These are phyloP conservation scores for Aspergillus indologenus DNA, from an alignment of 495 filamentous ascomycete species.

Conservation along the genomic window DNA sequence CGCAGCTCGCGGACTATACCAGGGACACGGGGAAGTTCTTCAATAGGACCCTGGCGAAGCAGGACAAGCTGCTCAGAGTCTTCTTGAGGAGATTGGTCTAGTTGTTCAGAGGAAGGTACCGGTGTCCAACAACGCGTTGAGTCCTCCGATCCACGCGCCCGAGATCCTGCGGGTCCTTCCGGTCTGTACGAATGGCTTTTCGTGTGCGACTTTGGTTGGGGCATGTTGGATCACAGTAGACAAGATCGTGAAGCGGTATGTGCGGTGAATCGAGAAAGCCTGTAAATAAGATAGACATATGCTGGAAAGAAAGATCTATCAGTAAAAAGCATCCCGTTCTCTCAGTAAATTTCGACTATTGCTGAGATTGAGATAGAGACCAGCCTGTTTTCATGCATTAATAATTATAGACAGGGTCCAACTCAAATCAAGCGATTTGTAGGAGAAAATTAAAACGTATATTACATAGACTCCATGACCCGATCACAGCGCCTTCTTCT, in stretches of 20 bases:
- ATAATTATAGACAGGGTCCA: constrained; percentile 13
- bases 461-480: constrained; percentile 14
- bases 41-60: constrained; percentile 32
- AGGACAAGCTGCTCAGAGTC: constrained; percentile 36
- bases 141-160: too few species aligned
- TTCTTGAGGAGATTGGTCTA: constrained; percentile 31
- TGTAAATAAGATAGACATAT: too few species aligned
- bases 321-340: neutral
- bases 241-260: too few species aligned
- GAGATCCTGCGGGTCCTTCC: too few species aligned
- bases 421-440: neutral
- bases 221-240: too few species aligned
- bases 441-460: constrained; percentile 13
- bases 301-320: neutral
- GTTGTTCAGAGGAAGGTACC: constrained; percentile 2
- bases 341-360: neutral
- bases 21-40: constrained; percentile 30
- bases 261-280: too few species aligned
- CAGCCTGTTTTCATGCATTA: constrained; percentile 9
- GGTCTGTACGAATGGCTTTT: too few species aligned
- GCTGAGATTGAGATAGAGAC: neutral
- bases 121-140: too few species aligned
- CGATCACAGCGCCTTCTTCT: constrained; percentile 46
- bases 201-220: too few species aligned
- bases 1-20: constrained; percentile 40